Evolutionary conservation across 768 basidiomycete species (phyloP).

Genomic region (Tephrocybe sp.): DNA sequence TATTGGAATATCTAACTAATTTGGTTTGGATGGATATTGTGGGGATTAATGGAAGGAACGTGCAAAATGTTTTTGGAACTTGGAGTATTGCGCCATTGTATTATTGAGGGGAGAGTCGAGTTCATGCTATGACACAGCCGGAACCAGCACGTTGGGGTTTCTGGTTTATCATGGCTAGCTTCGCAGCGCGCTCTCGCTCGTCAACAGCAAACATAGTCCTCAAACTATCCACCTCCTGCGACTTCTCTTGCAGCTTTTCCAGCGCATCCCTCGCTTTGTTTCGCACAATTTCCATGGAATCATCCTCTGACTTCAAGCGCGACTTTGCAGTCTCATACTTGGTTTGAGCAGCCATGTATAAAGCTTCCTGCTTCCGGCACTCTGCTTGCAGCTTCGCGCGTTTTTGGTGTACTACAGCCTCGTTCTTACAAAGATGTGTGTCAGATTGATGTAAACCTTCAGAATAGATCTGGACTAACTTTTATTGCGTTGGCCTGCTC

Average conservation of each 20-base stretch:
- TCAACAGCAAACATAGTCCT: constrained; percentile 66
- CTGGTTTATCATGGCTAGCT: constrained; percentile 42
- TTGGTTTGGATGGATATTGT: background rate
- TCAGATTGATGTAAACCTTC: background rate
- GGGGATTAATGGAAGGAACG: background rate
- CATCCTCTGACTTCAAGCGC: constrained; percentile 44
- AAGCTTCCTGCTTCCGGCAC: constrained; percentile 65
- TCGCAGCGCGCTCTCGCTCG: constrained; percentile 64
- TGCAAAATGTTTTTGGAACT: background rate
- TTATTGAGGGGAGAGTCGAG: background rate
- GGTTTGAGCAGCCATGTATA: constrained; percentile 60
- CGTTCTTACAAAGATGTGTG: constrained; percentile 38
- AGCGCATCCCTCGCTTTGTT: constrained; percentile 59
- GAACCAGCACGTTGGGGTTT: constrained; percentile 24
- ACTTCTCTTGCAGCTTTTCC: constrained; percentile 65
- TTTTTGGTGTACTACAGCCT: constrained; percentile 52
- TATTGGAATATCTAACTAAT: constrained; percentile 1
- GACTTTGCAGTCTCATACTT: constrained; percentile 54
- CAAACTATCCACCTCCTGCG: constrained; percentile 70
- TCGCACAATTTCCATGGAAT: constrained; percentile 49
- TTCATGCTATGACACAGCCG: constrained; percentile 14
- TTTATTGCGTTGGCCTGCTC: constrained; percentile 69
- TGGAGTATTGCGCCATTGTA: background rate
- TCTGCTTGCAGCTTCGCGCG: constrained; percentile 53
- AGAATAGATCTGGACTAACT: constrained; percentile 27